Base-by-base conservation (phyloP, 331 rosid genomes). In the Stylosanthes scabra region DNA sequence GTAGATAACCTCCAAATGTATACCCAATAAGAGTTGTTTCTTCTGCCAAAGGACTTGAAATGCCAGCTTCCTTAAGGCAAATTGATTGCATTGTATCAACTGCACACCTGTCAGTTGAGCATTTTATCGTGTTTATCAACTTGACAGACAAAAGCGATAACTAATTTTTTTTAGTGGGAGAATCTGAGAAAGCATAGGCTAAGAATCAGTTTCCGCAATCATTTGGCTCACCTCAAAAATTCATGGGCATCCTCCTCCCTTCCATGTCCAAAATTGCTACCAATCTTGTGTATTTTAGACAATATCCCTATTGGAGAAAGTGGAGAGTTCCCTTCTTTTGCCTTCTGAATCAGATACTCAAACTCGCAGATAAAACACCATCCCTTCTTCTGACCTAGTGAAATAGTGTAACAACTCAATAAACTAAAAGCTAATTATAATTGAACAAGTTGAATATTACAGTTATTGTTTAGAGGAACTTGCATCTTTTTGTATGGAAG, bases 301-400 rank as follows among this genome's bases (percentile, higher is more conserved):
- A 91, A 80, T 77, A 91, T 89, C 82, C 88, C 86, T 81, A 91
- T 83, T 25, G 97, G 97, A 46, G 97, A 89, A 57, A 89, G 85
- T 7, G 92, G 89, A 63, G 89, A 86, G 54, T 51, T 73, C 83
- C 97, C 97, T 83, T 91, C 97, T 72, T 80, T 89, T 49, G 87
- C 96, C 86, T 83, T 89, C 70, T 68, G 81, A 78, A 91, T 82
- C 77, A 91, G 68, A 77, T 59, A 78, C 69, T 91, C 96, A 83
- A 91, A 91, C 85, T 91, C 97, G 73, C 97, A 91, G n/a, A 89
- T 73, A 87, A 91, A 91, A 77, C 97, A 91, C 97, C 97, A 89
- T 63, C 89, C 96, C 72, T 86, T 86, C 85, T 85, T 91, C 80
- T 75, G 83, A 80, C 96, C 97, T 91, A 67, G 56, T 64, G 57